phyloP scores from a whole-genome alignment of 352 stramenopile genomes.

The Phytophthora brassicae region DNA sequence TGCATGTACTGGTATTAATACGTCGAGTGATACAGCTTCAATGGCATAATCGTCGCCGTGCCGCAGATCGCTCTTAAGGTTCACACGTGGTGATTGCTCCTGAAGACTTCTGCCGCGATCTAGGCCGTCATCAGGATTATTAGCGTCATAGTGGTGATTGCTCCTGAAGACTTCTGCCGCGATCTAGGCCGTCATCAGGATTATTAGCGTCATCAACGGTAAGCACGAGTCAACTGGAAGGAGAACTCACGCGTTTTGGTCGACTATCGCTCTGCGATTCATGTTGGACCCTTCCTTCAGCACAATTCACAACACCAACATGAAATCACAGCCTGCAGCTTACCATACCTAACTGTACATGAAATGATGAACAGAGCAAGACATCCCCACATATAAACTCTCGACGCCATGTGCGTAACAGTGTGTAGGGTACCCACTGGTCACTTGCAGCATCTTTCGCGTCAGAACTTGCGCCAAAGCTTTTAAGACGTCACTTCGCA shows the following conservation, averaged over 20 bases:
- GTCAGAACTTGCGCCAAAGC: background rate
- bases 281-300: too few species aligned
- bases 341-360: too few species aligned
- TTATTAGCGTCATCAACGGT: slow-evolving; percentile 1
- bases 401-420: background rate
- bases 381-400: background rate
- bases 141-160: background rate
- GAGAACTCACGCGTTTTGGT: too few species aligned
- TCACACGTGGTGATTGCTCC: background rate
- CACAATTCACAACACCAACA: too few species aligned
- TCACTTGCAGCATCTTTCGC: background rate
- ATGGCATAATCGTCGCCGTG: too few species aligned
- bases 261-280: too few species aligned
- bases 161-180: background rate
- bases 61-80: background rate
- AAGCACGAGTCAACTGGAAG: background rate
- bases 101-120: background rate
- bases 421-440: slow-evolving; percentile 9
- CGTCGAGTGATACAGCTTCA: too few species aligned
- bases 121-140: background rate
- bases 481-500: slow-evolving; percentile 6
- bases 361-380: too few species aligned
- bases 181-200: background rate
- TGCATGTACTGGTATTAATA: too few species aligned
- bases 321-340: too few species aligned